These are phyloP conservation scores for Suhomyces yuchorum DNA, from an alignment of 1,139 yeast genomes.

Conservation along the genomic window DNA sequence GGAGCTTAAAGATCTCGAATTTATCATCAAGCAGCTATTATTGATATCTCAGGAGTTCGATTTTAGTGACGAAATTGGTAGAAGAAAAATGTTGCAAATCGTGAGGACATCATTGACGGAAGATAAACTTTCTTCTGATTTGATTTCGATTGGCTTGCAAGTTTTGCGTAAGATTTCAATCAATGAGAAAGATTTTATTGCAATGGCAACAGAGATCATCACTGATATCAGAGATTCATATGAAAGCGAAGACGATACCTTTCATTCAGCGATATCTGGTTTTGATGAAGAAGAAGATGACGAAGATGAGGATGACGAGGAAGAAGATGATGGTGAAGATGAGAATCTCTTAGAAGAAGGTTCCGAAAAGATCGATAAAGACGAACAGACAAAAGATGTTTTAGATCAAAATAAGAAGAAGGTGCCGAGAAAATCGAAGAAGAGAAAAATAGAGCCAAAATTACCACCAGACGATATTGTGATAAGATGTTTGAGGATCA, in stretches of 20 bases:
- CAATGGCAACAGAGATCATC: slow-evolving; percentile 82
- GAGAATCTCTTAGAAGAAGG: slow-evolving; percentile 24
- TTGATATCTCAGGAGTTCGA: slow-evolving; percentile 72
- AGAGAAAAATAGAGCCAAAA: slow-evolving; percentile 39
- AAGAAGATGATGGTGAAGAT: slow-evolving; percentile 28
- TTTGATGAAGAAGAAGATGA: slow-evolving; percentile 38
- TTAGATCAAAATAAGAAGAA: slow-evolving; percentile 27
- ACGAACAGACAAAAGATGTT: slow-evolving; percentile 13
- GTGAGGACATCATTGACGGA: slow-evolving; percentile 63
- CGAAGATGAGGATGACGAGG: slow-evolving; percentile 30
- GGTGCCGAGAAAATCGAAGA: slow-evolving; percentile 23
- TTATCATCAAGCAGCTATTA: slow-evolving; percentile 73
- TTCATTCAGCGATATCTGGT: slow-evolving; percentile 57
- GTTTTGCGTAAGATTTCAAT: slow-evolving; percentile 73
- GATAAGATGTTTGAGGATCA: slow-evolving; percentile 66
- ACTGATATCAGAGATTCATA: slow-evolving; percentile 81
- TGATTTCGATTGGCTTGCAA: slow-evolving; percentile 60
- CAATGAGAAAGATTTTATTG: slow-evolving; percentile 80
- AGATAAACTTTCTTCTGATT: slow-evolving; percentile 54
- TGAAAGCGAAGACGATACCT: slow-evolving; percentile 46
- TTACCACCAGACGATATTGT: slow-evolving; percentile 53
- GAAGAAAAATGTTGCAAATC: slow-evolving; percentile 76
- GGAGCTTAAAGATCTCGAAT: slow-evolving; percentile 62
- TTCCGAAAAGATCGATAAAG: slow-evolving; percentile 9
- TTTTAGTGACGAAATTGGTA: slow-evolving; percentile 88